Percentiles rank a stretch among this genome's conserved stretches.
Conservation (phyloP, 2,329 filamentous ascomycete genomes). For the Hypoxylon sp. region DNA sequence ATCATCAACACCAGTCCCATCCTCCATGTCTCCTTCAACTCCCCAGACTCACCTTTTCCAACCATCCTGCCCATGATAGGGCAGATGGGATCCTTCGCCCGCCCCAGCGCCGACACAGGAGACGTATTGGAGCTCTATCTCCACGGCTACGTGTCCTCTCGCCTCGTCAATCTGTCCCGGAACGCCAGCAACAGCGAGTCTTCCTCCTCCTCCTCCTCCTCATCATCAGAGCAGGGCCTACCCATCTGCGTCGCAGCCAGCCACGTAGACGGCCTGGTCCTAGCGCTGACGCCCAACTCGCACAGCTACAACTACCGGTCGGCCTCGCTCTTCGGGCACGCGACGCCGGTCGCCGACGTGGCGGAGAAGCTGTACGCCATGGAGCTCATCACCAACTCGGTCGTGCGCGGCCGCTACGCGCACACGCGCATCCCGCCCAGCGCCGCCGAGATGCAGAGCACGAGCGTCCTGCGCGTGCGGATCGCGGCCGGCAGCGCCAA, state of each 20-base stretch:
- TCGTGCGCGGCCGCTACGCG: conserved; percentile 74
- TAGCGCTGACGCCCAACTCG: conserved; percentile 79
- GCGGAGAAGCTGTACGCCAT: conserved; percentile 82
- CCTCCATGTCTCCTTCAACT: conserved; percentile 81
- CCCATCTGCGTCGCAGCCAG: conserved; percentile 78
- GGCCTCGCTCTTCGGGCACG: conserved; percentile 79
- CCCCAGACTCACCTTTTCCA: conserved; percentile 72
- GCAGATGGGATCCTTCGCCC: conserved; percentile 76
- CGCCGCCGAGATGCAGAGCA: conserved; percentile 76
- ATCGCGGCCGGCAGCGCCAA: conserved; percentile 80
- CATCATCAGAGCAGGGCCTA: conserved; percentile 58
- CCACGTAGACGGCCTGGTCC: conserved; percentile 80
- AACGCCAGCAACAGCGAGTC: too few species aligned
- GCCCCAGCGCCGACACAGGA: conserved; percentile 65
- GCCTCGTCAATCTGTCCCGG: conserved; percentile 74
- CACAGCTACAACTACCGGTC: conserved; percentile 91
- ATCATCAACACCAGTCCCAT: conserved; percentile 80
- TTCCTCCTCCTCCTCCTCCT: not conserved
- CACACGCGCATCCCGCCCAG: conserved; percentile 75
- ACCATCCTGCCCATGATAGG: conserved; percentile 86
- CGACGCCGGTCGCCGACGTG: conserved; percentile 69
- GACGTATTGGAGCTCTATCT: conserved; percentile 80
- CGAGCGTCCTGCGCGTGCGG: conserved; percentile 73
- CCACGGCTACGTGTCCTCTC: conserved; percentile 83
- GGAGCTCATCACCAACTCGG: conserved; percentile 77